Conservation (phyloP, 306 rosid species). For the Rosa persica region DNA sequence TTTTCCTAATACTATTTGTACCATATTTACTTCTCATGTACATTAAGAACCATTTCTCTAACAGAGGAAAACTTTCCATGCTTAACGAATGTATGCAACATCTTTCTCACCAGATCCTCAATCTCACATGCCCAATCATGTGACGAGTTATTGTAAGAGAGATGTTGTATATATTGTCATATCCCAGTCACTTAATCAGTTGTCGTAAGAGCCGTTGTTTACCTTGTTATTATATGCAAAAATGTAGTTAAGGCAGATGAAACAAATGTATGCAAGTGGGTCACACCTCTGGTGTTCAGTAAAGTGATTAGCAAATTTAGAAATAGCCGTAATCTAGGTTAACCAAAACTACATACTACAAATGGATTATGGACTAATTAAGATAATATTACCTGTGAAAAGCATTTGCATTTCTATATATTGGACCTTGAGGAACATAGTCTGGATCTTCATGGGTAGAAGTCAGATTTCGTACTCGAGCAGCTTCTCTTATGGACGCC, state of each 20-base stretch:
- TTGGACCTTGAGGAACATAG: slow-evolving; percentile 43
- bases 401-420: slow-evolving; percentile 44
- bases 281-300: neutral
- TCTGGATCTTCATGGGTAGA: slow-evolving; percentile 36
- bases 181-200: neutral
- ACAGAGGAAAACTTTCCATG: neutral
- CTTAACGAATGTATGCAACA: neutral
- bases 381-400: slow-evolving; percentile 39
- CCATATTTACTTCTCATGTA: neutral
- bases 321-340: neutral
- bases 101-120: neutral
- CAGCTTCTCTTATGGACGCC: slow-evolving; percentile 40
- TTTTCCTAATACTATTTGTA: neutral
- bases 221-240: neutral
- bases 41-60: neutral
- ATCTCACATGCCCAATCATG: neutral
- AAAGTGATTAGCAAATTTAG: neutral
- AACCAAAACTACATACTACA: neutral
- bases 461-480: slow-evolving; percentile 31
- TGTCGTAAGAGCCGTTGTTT: too few relatives aligned
- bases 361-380: neutral
- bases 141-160: neutral
- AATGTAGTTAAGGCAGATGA: neutral
- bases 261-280: too few relatives aligned
- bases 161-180: neutral